phyloP scores from a whole-genome alignment of 2,329 filamentous ascomycete genomes.

The Thielaviopsis euricoi region DNA sequence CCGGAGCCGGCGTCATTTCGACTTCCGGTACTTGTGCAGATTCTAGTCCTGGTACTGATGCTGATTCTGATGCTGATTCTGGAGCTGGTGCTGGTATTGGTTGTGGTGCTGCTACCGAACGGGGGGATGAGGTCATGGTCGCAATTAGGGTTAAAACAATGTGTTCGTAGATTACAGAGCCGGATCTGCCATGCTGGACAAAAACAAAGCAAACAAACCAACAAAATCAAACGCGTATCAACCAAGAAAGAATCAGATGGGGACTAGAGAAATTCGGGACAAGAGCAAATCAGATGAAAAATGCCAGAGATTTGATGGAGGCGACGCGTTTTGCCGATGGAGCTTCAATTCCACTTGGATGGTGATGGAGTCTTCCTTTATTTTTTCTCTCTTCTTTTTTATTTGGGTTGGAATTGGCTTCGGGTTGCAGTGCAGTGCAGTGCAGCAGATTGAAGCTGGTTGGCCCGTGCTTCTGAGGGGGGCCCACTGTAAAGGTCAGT shows the following conservation, averaged over 20 bases:
- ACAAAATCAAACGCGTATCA: no score
- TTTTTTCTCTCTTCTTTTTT: no score
- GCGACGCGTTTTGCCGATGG: neutral
- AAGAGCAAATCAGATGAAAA: neutral
- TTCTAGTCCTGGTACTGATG: no score
- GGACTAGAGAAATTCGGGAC: neutral
- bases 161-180: neutral
- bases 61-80: neutral
- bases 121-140: neutral
- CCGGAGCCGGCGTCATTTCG: no score
- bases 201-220: neutral
- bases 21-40: neutral
- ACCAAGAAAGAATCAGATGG: neutral
- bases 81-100: neutral
- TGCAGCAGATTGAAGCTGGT: no score
- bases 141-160: neutral
- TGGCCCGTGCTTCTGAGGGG: neutral
- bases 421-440: no score
- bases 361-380: neutral
- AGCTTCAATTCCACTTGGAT: neutral
- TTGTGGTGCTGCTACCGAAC: neutral
- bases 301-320: neutral
- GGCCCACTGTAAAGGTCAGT: no score
- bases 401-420: neutral
- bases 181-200: neutral